phyloP scores from a whole-genome alignment of 345 rosid species.

The Rubroshorea leprosula region DNA sequence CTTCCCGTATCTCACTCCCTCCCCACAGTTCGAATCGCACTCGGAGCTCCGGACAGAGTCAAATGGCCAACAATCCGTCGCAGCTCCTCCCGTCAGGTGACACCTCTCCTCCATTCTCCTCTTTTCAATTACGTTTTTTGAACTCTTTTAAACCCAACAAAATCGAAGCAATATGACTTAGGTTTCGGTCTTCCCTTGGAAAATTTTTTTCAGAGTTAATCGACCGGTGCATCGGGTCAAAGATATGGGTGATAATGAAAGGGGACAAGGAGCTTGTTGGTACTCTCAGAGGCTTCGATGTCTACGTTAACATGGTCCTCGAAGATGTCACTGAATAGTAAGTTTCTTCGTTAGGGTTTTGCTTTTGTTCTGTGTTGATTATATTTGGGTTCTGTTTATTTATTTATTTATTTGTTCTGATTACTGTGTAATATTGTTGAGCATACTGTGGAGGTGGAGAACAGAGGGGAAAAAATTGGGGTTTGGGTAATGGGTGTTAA shows the following conservation, averaged over 20 bases:
- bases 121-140: too few species aligned
- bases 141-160: not conserved
- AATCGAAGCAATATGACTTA: not conserved
- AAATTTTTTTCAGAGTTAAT: conserved; percentile 50
- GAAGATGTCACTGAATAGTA: conserved; percentile 76
- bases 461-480: too few species aligned
- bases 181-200: conserved; percentile 2
- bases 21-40: not conserved
- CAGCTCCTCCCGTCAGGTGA: conserved; percentile 17
- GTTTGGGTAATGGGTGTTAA: not conserved
- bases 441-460: too few species aligned
- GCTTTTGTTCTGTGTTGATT: not conserved
- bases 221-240: conserved; percentile 82
- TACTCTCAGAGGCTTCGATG: conserved; percentile 70
- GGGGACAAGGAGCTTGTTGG: conserved; percentile 92
- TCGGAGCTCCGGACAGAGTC: not conserved
- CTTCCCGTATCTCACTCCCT: not conserved
- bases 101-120: not conserved
- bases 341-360: conserved; percentile 12
- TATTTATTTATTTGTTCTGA: not conserved
- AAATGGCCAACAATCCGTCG: conserved; percentile 21
- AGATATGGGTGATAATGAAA: conserved; percentile 88
- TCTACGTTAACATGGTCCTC: conserved; percentile 77
- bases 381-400: not conserved
- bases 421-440: not conserved